Percentiles rank a stretch among this genome's conserved stretches.
Evolutionary conservation across 2,329 filamentous ascomycete species (phyloP).

Genomic region (Diaporthe capsici): DNA sequence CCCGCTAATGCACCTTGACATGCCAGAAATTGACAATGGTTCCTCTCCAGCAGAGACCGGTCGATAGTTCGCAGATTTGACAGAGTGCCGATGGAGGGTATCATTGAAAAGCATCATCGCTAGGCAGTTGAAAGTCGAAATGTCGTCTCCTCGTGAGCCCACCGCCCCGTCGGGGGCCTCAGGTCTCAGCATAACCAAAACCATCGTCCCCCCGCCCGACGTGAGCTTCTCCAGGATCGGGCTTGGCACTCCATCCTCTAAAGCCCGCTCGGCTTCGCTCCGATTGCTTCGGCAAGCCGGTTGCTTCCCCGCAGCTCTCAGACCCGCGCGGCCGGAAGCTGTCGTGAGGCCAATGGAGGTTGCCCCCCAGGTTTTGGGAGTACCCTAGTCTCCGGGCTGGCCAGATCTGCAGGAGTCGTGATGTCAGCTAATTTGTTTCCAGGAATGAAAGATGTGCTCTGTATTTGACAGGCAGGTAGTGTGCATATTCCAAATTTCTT

Average conservation of each 20-base stretch:
- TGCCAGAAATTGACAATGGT: constrained; percentile 32
- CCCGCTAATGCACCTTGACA: constrained; percentile 39
- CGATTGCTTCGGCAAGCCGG: constrained; percentile 26
- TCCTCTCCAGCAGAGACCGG: constrained; percentile 27
- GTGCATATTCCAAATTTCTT: background rate
- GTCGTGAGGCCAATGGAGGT: constrained; percentile 8
- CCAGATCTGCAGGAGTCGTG: constrained; percentile 24
- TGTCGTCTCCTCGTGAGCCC: constrained; percentile 19
- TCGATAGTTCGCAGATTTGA: constrained; percentile 32
- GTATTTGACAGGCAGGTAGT: background rate
- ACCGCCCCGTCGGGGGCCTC: background rate
- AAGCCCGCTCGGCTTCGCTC: constrained; percentile 25
- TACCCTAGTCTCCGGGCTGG: background rate
- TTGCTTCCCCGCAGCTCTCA: constrained; percentile 32
- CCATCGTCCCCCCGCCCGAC: background rate
- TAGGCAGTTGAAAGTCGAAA: constrained; percentile 8
- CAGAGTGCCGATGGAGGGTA: constrained; percentile 31
- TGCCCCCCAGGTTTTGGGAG: background rate
- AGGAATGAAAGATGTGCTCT: background rate
- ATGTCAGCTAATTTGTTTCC: constrained; percentile 32
- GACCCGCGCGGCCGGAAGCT: constrained; percentile 29
- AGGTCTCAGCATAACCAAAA: background rate
- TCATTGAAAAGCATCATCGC: constrained; percentile 32
- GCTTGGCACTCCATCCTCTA: constrained; percentile 10
- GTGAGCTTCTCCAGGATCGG: constrained; percentile 3